Conservation (phyloP, 441 rosid species). For the Erysimum cheiri region DNA sequence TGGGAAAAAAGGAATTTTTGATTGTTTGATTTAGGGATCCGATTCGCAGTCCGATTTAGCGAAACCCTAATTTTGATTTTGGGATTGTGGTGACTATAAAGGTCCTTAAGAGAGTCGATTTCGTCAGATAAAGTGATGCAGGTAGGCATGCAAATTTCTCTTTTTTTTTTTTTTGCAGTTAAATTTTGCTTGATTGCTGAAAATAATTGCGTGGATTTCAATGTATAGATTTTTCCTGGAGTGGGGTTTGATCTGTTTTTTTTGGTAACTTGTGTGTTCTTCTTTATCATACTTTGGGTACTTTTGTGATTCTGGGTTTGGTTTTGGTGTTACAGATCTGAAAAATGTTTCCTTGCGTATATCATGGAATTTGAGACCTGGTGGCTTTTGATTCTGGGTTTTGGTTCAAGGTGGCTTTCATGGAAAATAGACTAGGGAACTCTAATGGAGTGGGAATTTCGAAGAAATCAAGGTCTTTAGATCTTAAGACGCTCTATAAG, state of each 20-base stretch:
- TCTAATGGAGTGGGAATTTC: constrained; percentile 77
- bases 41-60: constrained; percentile 51
- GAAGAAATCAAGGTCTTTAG: constrained; percentile 85
- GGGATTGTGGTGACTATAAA: constrained; percentile 48
- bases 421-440: constrained; percentile 79
- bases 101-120: constrained; percentile 45
- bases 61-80: constrained; percentile 45
- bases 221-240: constrained; percentile 33
- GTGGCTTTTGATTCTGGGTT: constrained; percentile 52
- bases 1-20: constrained; percentile 35
- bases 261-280: constrained; percentile 35
- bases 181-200: constrained; percentile 30
- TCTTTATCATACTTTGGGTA: constrained; percentile 36
- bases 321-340: constrained; percentile 70
- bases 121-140: constrained; percentile 47
- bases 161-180: constrained; percentile 6
- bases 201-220: constrained; percentile 5
- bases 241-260: constrained; percentile 44
- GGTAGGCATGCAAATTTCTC: constrained; percentile 51
- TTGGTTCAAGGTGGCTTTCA: constrained; percentile 63
- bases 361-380: constrained; percentile 62
- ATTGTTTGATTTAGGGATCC: constrained; percentile 51
- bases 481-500: constrained; percentile 83
- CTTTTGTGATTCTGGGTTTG: constrained; percentile 45
- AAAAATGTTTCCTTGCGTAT: constrained; percentile 50